Evolutionary conservation across 495 filamentous ascomycete genomes (phyloP).

Genomic region (Pyronema omphalodes): DNA sequence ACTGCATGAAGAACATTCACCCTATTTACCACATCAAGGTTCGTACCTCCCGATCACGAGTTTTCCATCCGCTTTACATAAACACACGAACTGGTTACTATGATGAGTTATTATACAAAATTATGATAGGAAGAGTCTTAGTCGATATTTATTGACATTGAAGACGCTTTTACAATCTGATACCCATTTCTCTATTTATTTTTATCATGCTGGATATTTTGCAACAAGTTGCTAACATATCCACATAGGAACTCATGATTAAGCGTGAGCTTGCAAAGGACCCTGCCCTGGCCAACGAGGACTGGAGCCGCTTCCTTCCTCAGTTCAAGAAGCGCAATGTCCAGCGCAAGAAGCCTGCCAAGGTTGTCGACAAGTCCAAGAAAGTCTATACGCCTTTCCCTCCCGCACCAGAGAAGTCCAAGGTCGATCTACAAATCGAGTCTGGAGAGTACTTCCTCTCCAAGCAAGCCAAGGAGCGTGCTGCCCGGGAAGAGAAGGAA

Average conservation of each 20-base stretch:
- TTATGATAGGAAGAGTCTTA: conserved; percentile 10
- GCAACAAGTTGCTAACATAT: not conserved
- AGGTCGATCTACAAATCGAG: conserved; percentile 95
- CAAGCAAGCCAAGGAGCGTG: conserved; percentile 78
- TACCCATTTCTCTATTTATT: not conserved
- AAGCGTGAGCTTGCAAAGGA: conserved; percentile 96
- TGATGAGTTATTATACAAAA: conserved; percentile 8
- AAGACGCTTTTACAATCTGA: conserved; percentile 7
- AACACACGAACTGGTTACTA: not conserved
- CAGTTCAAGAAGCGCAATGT: conserved; percentile 95
- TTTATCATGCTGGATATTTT: not conserved
- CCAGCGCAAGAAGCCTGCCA: conserved; percentile 63
- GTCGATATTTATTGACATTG: conserved; percentile 3
- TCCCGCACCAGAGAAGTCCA: conserved; percentile 72
- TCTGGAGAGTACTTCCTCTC: conserved; percentile 90
- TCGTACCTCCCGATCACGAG: not conserved
- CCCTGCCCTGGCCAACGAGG: conserved; percentile 66
- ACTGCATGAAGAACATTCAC: conserved; percentile 86
- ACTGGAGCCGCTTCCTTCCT: conserved; percentile 90
- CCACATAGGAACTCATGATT: conserved; percentile 69
- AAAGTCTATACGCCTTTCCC: conserved; percentile 71
- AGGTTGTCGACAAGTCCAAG: conserved; percentile 82
- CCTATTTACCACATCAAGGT: conserved; percentile 68
- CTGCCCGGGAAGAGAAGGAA: conserved; percentile 53
- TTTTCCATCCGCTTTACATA: not conserved